Evolutionary conservation across 148 eudicot species (phyloP).

Genomic region (Rhododendron williamsianum): DNA sequence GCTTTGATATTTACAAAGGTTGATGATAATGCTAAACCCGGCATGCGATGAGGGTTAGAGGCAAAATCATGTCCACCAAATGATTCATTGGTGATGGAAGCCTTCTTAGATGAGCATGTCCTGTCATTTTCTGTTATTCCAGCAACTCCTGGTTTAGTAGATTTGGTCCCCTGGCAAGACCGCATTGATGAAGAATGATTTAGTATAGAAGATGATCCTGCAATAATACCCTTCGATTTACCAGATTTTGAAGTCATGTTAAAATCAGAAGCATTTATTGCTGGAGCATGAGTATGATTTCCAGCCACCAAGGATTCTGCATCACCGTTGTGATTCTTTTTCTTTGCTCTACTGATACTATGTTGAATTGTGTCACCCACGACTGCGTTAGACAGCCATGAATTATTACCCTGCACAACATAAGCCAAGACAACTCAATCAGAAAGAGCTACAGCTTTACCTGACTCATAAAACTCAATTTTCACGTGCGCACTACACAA

Average conservation of each 20-base stretch:
- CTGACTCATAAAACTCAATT: background rate
- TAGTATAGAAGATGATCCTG: slow-evolving; percentile 12
- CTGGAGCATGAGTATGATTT: slow-evolving; percentile 1
- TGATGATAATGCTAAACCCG: slow-evolving; percentile 21
- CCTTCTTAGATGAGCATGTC: slow-evolving; percentile 14
- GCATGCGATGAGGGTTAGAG: slow-evolving; percentile 11
- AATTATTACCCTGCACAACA: slow-evolving; percentile 19
- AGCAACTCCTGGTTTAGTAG: slow-evolving; percentile 15
- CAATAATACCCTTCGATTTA: slow-evolving; percentile 15
- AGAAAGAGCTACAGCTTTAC: background rate
- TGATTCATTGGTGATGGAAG: slow-evolving; percentile 5
- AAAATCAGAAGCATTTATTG: slow-evolving; percentile 15
- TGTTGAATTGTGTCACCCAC: slow-evolving; percentile 10
- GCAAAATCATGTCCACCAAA: slow-evolving; percentile 20
- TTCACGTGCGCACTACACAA: background rate
- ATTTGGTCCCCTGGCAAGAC: slow-evolving; percentile 7
- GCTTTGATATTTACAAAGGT: slow-evolving; percentile 37
- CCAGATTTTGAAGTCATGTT: slow-evolving; percentile 14
- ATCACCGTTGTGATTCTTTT: slow-evolving; percentile 17
- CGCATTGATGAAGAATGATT: slow-evolving; percentile 9
- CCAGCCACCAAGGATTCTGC: slow-evolving; percentile 19
- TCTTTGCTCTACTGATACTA: slow-evolving; percentile 19
- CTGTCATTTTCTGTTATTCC: slow-evolving; percentile 4
- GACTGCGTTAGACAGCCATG: slow-evolving; percentile 17
- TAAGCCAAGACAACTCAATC: background rate